Percentiles rank a stretch among this genome's conserved stretches.
Conservation (phyloP, 805 yeast genomes). For the Hanseniaspora pseudoguilliermondii region DNA sequence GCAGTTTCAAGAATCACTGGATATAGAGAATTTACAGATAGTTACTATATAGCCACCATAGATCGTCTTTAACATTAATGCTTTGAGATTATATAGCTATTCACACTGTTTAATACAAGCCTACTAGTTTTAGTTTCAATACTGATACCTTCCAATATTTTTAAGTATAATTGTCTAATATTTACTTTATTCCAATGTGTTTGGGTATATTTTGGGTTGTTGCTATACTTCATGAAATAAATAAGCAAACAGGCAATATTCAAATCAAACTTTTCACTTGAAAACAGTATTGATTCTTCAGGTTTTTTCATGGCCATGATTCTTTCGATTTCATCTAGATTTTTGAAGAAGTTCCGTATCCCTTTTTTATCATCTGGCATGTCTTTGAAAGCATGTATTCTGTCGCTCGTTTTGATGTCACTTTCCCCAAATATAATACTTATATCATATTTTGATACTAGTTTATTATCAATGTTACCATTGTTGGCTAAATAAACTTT, state of each 20-base stretch:
- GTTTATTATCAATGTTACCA: neutral
- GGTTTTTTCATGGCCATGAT: neutral
- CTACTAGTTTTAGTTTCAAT: slow-evolving; percentile 3
- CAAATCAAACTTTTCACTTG: slow-evolving; percentile 9
- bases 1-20: slow-evolving; percentile 1
- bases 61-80: neutral
- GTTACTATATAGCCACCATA: neutral
- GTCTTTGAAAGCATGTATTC: neutral
- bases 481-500: slow-evolving; percentile 1
- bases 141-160: neutral
- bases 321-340: neutral
- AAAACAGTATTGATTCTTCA: neutral
- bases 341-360: neutral
- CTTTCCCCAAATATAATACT: neutral
- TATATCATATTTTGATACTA: neutral
- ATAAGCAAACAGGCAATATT: slow-evolving; percentile 1
- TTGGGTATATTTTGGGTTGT: neutral
- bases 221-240: neutral
- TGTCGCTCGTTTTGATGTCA: neutral
- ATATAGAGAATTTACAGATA: neutral
- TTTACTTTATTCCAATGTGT: neutral
- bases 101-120: neutral
- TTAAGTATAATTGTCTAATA: neutral
- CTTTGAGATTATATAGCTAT: slow-evolving; percentile 3
- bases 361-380: slow-evolving; percentile 10